These are phyloP conservation scores for Rutstroemia sp. DNA, from an alignment of 2,329 filamentous ascomycete genomes.

Conservation along the genomic window DNA sequence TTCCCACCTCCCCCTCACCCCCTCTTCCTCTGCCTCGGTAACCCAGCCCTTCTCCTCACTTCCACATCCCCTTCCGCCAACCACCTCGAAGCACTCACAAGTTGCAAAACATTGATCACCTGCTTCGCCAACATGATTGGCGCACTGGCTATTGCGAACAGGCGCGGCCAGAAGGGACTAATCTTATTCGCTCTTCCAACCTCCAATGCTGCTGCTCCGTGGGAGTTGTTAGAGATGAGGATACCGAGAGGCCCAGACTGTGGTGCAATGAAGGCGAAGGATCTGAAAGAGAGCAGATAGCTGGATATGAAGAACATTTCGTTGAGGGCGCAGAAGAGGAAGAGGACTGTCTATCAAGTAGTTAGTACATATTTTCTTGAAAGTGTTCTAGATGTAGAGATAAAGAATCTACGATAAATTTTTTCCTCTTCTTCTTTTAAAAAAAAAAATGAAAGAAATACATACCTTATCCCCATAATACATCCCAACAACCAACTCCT, in stretches of 20 bases:
- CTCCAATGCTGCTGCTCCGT: constrained; percentile 88
- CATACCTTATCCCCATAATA: constrained; percentile 99
- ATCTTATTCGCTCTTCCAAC: constrained; percentile 92
- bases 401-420: too few species aligned
- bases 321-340: constrained; percentile 83
- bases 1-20: constrained; percentile 7
- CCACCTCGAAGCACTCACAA: constrained; percentile 88
- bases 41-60: constrained; percentile 47
- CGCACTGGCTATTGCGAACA: constrained; percentile 70
- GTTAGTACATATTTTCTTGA: not conserved
- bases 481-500: constrained; percentile 83
- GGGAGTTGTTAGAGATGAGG: constrained; percentile 72
- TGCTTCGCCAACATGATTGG: constrained; percentile 92
- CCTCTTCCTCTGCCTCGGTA: constrained; percentile 40
- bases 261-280: constrained; percentile 40
- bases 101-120: constrained; percentile 85
- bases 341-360: constrained; percentile 67
- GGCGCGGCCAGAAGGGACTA: constrained; percentile 68
- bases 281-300: constrained; percentile 95
- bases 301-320: constrained; percentile 97
- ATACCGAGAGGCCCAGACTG: constrained; percentile 58
- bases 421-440: too few species aligned
- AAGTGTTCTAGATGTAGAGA: too few species aligned
- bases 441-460: too few species aligned
- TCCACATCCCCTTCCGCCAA: constrained; percentile 81